A percentile compares a stretch with the other conserved stretches of the same genome.
phyloP scores from a whole-genome alignment of 805 yeast genomes.

The Wickerhamiella domercqiae region DNA sequence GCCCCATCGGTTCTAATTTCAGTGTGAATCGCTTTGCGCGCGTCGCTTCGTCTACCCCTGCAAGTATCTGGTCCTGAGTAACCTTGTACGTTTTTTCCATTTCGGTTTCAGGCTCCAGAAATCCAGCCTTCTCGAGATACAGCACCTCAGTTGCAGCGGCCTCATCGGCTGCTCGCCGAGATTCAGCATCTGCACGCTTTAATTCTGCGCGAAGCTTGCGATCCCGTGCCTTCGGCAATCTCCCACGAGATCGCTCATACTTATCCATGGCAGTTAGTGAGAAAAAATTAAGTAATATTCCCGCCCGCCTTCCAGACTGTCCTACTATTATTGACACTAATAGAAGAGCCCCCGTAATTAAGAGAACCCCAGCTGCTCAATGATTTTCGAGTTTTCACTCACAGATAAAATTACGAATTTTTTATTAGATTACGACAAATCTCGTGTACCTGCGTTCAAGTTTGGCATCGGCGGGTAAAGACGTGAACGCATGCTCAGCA shows the following conservation, averaged over 20 bases:
- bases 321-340: no score
- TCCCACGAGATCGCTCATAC: slow-evolving; percentile 32
- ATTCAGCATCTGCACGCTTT: slow-evolving; percentile 52
- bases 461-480: slow-evolving; percentile 11
- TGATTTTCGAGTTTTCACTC: no score
- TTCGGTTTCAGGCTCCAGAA: slow-evolving; percentile 76
- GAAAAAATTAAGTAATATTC: slow-evolving; percentile 7
- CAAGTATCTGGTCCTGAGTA: slow-evolving; percentile 60
- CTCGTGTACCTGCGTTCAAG: slow-evolving; percentile 22
- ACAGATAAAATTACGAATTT: not conserved
- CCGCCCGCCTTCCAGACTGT: not conserved
- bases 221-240: slow-evolving; percentile 42
- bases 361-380: no score
- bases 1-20: slow-evolving; percentile 65
- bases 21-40: slow-evolving; percentile 60
- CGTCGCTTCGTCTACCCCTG: slow-evolving; percentile 63
- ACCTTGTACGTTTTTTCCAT: slow-evolving; percentile 87
- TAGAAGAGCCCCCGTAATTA: no score
- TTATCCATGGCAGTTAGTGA: slow-evolving; percentile 10
- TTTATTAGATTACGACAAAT: slow-evolving; percentile 18
- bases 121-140: slow-evolving; percentile 73
- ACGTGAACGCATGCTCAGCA: slow-evolving; percentile 23
- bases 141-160: slow-evolving; percentile 81
- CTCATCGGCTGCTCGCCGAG: slow-evolving; percentile 60
- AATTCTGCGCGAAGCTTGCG: slow-evolving; percentile 22